Evolutionary conservation across 2,329 filamentous ascomycete species (phyloP).

Genomic region (Alternaria angustiovoidea): DNA sequence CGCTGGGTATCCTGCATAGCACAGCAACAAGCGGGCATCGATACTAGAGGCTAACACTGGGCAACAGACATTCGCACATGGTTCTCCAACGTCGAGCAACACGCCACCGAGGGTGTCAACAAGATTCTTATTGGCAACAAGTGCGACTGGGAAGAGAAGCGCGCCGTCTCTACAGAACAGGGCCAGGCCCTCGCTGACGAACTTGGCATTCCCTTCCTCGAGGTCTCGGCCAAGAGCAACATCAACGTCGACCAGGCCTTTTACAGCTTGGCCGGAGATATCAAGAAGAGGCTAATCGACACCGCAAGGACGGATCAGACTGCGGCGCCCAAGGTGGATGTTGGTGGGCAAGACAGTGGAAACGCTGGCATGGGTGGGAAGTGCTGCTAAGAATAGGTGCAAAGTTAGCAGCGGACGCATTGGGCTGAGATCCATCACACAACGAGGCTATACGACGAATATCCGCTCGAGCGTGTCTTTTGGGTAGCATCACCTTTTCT

Average conservation of each 20-base stretch:
- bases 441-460: conserved; percentile 11
- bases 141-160: conserved; percentile 99
- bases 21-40: not conserved
- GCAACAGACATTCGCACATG: conserved; percentile 91
- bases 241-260: conserved; percentile 99
- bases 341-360: conserved; percentile 37
- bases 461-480: conserved; percentile 9
- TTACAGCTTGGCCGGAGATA: conserved; percentile 91
- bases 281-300: conserved; percentile 98
- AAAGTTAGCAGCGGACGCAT: not conserved
- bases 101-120: conserved; percentile 98
- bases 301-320: conserved; percentile 75
- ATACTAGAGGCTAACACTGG: conserved; percentile 22
- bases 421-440: conserved; percentile 7
- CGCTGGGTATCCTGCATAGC: not conserved
- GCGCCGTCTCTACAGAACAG: conserved; percentile 89
- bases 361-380: conserved; percentile 48
- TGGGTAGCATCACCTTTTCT: conserved; percentile 14
- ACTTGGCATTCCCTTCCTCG: conserved; percentile 96
- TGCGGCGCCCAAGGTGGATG: conserved; percentile 42
- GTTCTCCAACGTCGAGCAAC: conserved; percentile 99
- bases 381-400: conserved; percentile 42
- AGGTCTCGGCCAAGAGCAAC: conserved; percentile 98
- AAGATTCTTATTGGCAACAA: conserved; percentile 99
- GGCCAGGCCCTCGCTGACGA: conserved; percentile 94